Conservation (phyloP, 148 eudicot species). For the Gaultheria prostrata region DNA sequence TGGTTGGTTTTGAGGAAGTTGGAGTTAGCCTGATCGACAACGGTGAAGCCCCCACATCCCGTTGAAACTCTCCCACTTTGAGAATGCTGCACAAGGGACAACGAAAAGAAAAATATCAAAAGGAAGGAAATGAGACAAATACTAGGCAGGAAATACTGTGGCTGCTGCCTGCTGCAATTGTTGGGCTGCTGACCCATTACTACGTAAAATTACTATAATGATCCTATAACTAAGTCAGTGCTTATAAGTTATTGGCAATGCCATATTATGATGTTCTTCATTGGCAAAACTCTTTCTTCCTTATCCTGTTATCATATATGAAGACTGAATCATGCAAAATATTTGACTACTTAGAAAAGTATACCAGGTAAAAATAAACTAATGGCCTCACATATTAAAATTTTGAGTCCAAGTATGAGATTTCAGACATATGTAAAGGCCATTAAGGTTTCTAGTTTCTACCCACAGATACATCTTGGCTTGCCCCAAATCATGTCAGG, state of each 20-base stretch:
- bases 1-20: too few relatives aligned
- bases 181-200: neutral
- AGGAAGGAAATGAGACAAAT: too few relatives aligned
- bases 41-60: too few relatives aligned
- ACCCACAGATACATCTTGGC: neutral
- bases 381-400: too few relatives aligned
- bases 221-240: neutral
- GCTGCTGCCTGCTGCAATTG: too few relatives aligned
- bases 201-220: neutral
- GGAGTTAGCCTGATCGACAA: too few relatives aligned
- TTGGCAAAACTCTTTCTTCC: neutral
- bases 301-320: neutral
- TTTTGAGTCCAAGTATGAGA: neutral
- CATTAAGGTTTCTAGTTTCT: neutral
- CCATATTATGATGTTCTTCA: neutral
- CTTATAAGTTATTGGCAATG: neutral
- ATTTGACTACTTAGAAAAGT: neutral
- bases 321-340: neutral
- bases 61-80: too few relatives aligned
- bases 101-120: too few relatives aligned
- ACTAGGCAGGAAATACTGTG: too few relatives aligned
- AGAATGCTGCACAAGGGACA: too few relatives aligned
- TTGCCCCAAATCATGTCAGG: neutral
- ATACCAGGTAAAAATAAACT: neutral
- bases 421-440: neutral